Conservation (phyloP, 768 basidiomycete species). For the Calocybe gangraenosa region DNA sequence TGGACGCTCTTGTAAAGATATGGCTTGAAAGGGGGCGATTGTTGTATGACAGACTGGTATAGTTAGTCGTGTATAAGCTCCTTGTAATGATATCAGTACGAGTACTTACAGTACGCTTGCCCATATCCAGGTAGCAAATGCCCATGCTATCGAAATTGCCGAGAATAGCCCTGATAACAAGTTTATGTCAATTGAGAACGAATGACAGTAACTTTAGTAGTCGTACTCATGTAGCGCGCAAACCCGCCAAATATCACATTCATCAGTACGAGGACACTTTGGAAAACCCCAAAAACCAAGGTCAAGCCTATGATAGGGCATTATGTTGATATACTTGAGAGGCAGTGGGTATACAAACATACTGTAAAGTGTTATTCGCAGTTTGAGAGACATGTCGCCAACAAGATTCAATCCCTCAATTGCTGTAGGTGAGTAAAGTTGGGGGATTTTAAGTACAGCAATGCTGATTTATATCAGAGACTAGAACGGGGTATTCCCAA, state of each 20-base stretch:
- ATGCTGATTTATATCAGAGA: too few species aligned
- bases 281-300: neutral
- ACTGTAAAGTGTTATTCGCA: slow-evolving; percentile 1
- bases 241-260: neutral
- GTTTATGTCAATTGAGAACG: neutral
- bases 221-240: neutral
- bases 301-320: neutral
- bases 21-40: slow-evolving; percentile 13
- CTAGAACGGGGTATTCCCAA: too few species aligned
- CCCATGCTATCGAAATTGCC: neutral
- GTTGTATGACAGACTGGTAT: slow-evolving; percentile 9
- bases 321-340: neutral
- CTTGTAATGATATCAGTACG: neutral
- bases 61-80: too few species aligned
- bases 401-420: too few species aligned
- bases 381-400: neutral
- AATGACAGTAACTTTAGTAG: neutral
- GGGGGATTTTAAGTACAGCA: too few species aligned
- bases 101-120: slow-evolving; percentile 4
- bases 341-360: neutral
- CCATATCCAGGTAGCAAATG: slow-evolving; percentile 3
- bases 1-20: slow-evolving; percentile 8
- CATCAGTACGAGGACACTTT: neutral
- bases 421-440: too few species aligned
- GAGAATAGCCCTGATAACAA: neutral